phyloP scores from a whole-genome alignment of 805 yeast genomes.

The Lipomyces lipofer region DNA sequence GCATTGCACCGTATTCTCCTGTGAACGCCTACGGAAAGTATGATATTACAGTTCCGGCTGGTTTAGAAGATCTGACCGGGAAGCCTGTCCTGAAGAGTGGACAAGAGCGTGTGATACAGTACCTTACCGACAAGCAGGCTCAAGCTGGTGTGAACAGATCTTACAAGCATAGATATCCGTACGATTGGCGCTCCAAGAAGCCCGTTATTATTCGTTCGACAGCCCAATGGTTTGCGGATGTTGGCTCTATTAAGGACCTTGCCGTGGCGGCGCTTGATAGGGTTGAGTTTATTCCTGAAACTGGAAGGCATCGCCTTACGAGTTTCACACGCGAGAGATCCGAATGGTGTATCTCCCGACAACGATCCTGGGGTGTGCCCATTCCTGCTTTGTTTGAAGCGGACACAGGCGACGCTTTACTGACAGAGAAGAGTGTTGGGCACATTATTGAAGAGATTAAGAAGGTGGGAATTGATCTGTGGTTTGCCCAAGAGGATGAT shows the following conservation, averaged over 20 bases:
- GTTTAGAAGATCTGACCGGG: conserved; percentile 53
- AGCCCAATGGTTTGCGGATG: conserved; percentile 95
- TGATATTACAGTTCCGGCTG: conserved; percentile 51
- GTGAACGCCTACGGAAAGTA: conserved; percentile 77
- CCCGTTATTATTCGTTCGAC: conserved; percentile 95
- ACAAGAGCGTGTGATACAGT: conserved; percentile 47
- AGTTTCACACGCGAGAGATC: conserved; percentile 75
- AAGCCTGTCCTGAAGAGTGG: conserved; percentile 65
- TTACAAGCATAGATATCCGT: conserved; percentile 84
- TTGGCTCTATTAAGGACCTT: conserved; percentile 63
- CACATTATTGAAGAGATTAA: conserved; percentile 58
- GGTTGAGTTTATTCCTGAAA: conserved; percentile 72
- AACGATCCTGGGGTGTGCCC: conserved; percentile 97
- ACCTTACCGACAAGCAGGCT: conserved; percentile 49
- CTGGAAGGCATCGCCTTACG: conserved; percentile 67
- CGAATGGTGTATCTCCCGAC: conserved; percentile 98
- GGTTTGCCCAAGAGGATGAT: conserved; percentile 66
- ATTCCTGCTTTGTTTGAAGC: conserved; percentile 77
- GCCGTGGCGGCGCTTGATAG: conserved; percentile 60
- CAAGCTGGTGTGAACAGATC: conserved; percentile 50
- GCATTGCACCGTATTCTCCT: conserved; percentile 66
- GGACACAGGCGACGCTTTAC: conserved; percentile 62
- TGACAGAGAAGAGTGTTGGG: conserved; percentile 56
- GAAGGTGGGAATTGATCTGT: conserved; percentile 67
- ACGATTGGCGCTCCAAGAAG: conserved; percentile 94